Percentiles rank a stretch among this genome's conserved stretches.
phyloP scores from a whole-genome alignment of 495 filamentous ascomycete genomes.

The Cetradonia linearis region DNA sequence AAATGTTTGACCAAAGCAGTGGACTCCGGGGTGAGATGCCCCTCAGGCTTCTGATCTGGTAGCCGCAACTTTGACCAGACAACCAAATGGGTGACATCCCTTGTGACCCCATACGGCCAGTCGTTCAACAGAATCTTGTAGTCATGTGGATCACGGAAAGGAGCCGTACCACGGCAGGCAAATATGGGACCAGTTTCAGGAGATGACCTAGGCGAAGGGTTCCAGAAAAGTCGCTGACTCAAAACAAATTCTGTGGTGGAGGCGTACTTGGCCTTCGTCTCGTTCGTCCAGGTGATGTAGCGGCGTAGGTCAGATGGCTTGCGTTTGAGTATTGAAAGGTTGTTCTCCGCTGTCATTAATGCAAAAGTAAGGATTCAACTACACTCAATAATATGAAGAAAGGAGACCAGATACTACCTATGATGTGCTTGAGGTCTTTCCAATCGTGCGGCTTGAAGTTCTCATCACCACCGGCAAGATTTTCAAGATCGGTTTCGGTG shows the following conservation, averaged over 20 bases:
- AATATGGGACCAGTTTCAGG: slow-evolving; percentile 26
- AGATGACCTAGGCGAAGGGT: slow-evolving; percentile 12
- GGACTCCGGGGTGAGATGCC: slow-evolving; percentile 53
- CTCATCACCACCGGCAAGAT: slow-evolving; percentile 46
- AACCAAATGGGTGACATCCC: slow-evolving; percentile 52
- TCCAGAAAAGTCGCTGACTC: slow-evolving; percentile 63
- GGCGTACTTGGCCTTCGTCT: slow-evolving; percentile 63
- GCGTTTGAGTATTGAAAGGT: slow-evolving; percentile 66
- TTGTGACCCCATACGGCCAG: slow-evolving; percentile 63
- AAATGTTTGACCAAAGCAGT: slow-evolving; percentile 46
- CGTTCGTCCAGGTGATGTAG: slow-evolving; percentile 69
- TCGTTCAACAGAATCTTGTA: slow-evolving; percentile 59
- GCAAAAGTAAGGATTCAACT: not conserved
- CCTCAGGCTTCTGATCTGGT: slow-evolving; percentile 41
- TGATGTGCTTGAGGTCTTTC: slow-evolving; percentile 46
- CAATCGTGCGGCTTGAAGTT: slow-evolving; percentile 50
- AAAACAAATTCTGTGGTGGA: slow-evolving; percentile 68
- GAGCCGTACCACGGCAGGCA: slow-evolving; percentile 34
- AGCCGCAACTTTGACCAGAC: slow-evolving; percentile 57
- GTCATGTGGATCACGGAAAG: slow-evolving; percentile 48
- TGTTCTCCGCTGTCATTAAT: slow-evolving; percentile 46
- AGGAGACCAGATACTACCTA: slow-evolving; percentile 34
- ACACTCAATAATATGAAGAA: too few relatives aligned
- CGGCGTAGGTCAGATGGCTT: slow-evolving; percentile 73
- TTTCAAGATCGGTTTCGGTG: slow-evolving; percentile 47